Conservation (phyloP, 495 filamentous ascomycete genomes). For the Amniculicola lignicola region DNA sequence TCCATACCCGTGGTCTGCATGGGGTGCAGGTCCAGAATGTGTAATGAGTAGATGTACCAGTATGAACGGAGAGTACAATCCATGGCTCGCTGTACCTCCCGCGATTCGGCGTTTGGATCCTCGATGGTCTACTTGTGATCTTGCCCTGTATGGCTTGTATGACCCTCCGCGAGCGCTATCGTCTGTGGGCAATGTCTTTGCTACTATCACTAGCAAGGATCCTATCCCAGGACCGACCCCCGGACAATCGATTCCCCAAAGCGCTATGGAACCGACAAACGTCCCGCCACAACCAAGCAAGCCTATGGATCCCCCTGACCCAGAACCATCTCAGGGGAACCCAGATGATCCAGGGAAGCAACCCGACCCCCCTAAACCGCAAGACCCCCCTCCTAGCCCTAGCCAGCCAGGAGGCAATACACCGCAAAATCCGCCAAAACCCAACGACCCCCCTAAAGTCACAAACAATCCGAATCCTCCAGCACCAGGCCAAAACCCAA, state of each 20-base stretch:
- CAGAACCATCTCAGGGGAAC: neutral
- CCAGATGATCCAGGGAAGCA: neutral
- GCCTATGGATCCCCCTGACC: neutral
- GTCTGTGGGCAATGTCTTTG: slow-evolving; percentile 17
- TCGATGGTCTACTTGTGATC: slow-evolving; percentile 17
- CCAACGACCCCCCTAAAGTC: neutral
- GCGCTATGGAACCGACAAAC: neutral
- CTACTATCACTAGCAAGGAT: neutral
- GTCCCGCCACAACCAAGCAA: neutral
- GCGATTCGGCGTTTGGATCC: slow-evolving; percentile 19
- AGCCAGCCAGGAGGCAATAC: neutral
- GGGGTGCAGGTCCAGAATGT: slow-evolving; percentile 7
- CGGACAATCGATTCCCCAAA: slow-evolving; percentile 2
- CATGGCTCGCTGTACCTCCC: slow-evolving; percentile 11
- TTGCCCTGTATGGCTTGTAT: slow-evolving; percentile 15
- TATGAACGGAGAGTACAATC: slow-evolving; percentile 10
- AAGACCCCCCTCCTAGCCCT: neutral
- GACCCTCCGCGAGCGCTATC: slow-evolving; percentile 17
- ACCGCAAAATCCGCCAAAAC: neutral
- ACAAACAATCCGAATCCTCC: neutral
- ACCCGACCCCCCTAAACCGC: neutral
- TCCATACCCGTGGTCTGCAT: slow-evolving; percentile 12
- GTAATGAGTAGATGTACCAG: slow-evolving; percentile 2
- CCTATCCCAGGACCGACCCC: slow-evolving; percentile 1
- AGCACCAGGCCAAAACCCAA: neutral